Evolutionary conservation across 108 stramenopile genomes (phyloP), one percentile per base, ranked within the genome.

Genomic region (Pseudonitzschia multistriata): DNA sequence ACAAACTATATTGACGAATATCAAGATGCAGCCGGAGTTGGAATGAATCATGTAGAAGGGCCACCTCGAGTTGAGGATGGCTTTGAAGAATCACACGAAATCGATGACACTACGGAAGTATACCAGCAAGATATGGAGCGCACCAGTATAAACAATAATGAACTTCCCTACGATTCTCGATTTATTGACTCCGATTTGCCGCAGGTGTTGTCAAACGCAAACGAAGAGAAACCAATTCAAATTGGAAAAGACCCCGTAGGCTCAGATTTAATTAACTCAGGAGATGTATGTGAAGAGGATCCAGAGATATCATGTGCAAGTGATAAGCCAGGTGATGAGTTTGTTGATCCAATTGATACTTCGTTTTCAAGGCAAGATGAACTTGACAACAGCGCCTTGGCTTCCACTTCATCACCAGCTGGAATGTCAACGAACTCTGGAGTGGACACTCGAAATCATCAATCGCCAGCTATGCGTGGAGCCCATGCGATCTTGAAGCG

Each of bases 401-500:
- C 40, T 47, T 8, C 19, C 21, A 28, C 53, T n/a, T 53, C 30
- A 29, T 52, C 72, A 39, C 30, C 47, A 34, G 29, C 28, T 48
- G 45, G 39, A 10, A 68, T 57, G 30, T 37, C 75, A 49, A 36
- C 62, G 27, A 25, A 70, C 57, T 49, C 55, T 63, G 30, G 55
- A 45, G 42, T 13, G 59, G 28, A 69, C 53, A 49, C 55, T 39
- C 15, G 45, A 24, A 57, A 54, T 66, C 54, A 62, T n/a, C 62
- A 45, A n/a, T 77, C 83, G 45, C 45, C 78, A 49, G 76, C 81
- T 24, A 73, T 81, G 73, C 73, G 71, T 69, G 79, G 83, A 37
- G 83, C 83, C 6, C 80, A 83, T 60, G 81, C 81, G 64, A 39
- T 79, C 24, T 50, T 88, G 49, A 78, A 81, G 56, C 60, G 80